phyloP scores from a whole-genome alignment of 2,329 filamentous ascomycete genomes.

The Aspergillus costaricaensis region DNA sequence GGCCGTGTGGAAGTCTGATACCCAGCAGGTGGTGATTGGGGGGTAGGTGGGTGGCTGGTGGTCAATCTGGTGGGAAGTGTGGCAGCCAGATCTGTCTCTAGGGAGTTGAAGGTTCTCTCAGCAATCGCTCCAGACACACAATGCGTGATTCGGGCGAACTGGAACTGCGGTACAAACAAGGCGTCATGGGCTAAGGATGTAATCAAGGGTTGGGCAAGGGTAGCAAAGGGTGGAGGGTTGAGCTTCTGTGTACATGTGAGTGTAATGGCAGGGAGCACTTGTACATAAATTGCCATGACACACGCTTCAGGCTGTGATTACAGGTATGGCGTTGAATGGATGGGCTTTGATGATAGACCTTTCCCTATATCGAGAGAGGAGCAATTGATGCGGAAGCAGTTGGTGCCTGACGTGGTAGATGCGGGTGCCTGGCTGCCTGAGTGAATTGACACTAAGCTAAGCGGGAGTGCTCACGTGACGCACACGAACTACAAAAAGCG shows the following conservation, averaged over 20 bases:
- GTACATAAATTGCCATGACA: background rate
- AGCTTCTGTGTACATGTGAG: background rate
- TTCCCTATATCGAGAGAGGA: no score
- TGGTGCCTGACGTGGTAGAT: background rate
- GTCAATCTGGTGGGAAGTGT: background rate
- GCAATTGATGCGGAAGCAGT: no score
- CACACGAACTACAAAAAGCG: slow-evolving; percentile 30
- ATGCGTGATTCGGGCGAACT: background rate
- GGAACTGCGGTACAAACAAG: background rate
- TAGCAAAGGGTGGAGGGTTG: background rate
- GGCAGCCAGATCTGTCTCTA: no score
- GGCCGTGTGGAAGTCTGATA: slow-evolving; percentile 45
- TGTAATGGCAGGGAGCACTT: background rate
- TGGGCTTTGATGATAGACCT: background rate
- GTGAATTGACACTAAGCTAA: background rate
- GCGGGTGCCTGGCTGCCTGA: slow-evolving; percentile 14
- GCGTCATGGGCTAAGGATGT: background rate
- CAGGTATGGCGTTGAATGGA: background rate
- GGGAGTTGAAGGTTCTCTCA: no score
- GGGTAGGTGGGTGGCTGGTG: slow-evolving; percentile 16
- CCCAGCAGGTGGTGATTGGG: slow-evolving; percentile 31
- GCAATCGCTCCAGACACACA: no score
- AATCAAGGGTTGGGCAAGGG: background rate
- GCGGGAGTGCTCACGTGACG: slow-evolving; percentile 37
- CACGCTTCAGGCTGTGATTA: background rate